Evolutionary conservation across 768 basidiomycete genomes (phyloP).

Genomic region (Austroboletus eburneus): DNA sequence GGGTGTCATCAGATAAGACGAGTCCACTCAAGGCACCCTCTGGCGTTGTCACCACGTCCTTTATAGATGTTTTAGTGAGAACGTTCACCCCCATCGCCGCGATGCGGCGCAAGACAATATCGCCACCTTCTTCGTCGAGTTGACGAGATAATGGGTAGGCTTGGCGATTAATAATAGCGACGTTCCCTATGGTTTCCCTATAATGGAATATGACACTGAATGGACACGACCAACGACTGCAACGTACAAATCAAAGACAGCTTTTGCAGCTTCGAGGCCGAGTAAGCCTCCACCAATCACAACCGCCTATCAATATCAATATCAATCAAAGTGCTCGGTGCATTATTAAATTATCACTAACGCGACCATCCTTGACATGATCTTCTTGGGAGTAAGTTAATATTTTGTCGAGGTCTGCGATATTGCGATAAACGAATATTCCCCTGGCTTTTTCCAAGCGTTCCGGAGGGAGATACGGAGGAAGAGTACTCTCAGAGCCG

Average conservation of each 20-base stretch:
- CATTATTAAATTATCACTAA: constrained; percentile 6
- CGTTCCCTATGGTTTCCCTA: constrained; percentile 38
- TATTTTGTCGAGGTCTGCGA: constrained; percentile 63
- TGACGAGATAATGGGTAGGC: constrained; percentile 55
- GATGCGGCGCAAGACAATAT: constrained; percentile 58
- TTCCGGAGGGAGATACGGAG: constrained; percentile 48
- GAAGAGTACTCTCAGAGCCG: constrained; percentile 61
- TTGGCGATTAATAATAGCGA: constrained; percentile 51
- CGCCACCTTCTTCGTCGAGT: constrained; percentile 53
- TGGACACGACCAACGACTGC: too few species aligned
- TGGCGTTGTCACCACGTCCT: constrained; percentile 35
- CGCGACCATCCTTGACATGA: constrained; percentile 34
- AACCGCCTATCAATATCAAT: background rate
- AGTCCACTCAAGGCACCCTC: constrained; percentile 44
- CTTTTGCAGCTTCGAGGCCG: constrained; percentile 74
- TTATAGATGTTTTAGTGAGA: constrained; percentile 39
- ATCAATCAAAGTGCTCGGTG: too few species aligned
- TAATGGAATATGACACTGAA: background rate
- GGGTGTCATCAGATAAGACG: constrained; percentile 43
- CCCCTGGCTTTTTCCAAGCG: constrained; percentile 43
- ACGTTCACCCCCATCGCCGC: constrained; percentile 57
- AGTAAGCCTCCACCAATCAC: constrained; percentile 70
- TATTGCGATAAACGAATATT: constrained; percentile 68
- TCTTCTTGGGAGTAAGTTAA: constrained; percentile 51
- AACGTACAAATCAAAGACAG: constrained; percentile 52